Evolutionary conservation across 2,329 filamentous ascomycete species (phyloP), one percentile per base, ranked within the genome.

Genomic region (Remersonia thermophila): DNA sequence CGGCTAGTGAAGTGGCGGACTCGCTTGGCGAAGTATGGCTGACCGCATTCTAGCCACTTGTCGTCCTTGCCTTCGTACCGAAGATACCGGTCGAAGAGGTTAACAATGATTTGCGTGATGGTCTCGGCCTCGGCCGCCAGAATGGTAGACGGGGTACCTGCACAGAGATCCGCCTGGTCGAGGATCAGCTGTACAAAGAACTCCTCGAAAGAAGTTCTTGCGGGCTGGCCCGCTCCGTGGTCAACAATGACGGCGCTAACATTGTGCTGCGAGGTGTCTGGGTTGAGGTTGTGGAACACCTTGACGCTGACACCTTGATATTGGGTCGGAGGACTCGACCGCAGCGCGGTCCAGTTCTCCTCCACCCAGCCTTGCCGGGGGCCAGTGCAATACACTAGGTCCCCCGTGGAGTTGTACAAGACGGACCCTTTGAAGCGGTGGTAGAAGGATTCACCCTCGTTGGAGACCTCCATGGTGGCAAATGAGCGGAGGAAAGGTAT

Each of bases 361-460:
- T 25, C 33, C 6, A 41, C n/a, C 41, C 41, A 39, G 14, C 37
- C 26, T 18, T 27, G 33, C 4, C 28, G 33, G 11, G 36, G 30
- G 9, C 41, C 39, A 7, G 39, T 39, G 25, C 31, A 39, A 30
- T 39, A 35, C 14, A 41, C 11, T 8, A 39, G 39, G 10, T 29
- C 13, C 3, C 35, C 36, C 1, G 29, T 30, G 4, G 12, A 16
- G 10, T 41, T 26, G 6, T 23, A 27, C 16, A 38, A 30, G 33
- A 35, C 37, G 8, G 20, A 20, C 14, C 35, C 36, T 8, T 39
- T 33, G 17, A 36, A 41, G 16, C 40, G 43, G 14, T 43, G 41
- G 23, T 39, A 45, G 35, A 45, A 39, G n/a, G 43, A 43, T n/a
- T 39, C 32, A 3, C 43, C 43, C 16, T 43, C 32, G 33, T 45